phyloP scores from a whole-genome alignment of 345 rosid genomes.

The Eucalyptus rudis region DNA sequence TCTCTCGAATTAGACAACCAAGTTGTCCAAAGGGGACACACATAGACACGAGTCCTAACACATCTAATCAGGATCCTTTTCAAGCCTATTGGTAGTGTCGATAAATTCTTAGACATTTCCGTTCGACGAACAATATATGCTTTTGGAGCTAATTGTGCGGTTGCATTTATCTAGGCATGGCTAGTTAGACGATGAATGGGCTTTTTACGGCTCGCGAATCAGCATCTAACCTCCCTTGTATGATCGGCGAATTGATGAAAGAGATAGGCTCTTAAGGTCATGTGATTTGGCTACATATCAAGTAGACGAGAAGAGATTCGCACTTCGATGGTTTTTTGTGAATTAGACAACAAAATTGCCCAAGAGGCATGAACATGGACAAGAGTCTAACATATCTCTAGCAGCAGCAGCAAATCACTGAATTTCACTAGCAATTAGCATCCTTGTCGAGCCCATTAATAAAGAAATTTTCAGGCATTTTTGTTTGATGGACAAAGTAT shows the following conservation, averaged over 20 bases:
- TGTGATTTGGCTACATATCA: background rate
- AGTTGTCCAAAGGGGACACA: background rate
- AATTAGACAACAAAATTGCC: too few relatives aligned
- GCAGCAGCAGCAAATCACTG: rapidly evolving
- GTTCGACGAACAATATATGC: rapidly evolving
- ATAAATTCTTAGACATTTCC: too few relatives aligned
- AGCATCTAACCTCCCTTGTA: background rate
- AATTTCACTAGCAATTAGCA: too few relatives aligned
- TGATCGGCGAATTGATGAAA: background rate
- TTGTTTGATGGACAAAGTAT: rapidly evolving
- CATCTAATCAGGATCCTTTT: too few relatives aligned
- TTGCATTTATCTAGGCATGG: too few relatives aligned
- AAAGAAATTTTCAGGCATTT: background rate
- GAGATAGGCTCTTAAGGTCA: background rate
- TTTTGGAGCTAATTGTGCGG: too few relatives aligned
- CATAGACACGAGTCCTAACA: background rate
- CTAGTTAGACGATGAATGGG: too few relatives aligned
- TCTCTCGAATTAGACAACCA: background rate
- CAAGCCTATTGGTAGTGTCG: too few relatives aligned
- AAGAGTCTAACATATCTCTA: rapidly evolving
- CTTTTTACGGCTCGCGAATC: background rate
- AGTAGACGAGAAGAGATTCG: background rate
- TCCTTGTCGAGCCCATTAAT: rapidly evolving
- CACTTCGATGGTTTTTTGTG: background rate
- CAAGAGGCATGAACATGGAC: too few relatives aligned